Evolutionary conservation across 2,329 filamentous ascomycete species (phyloP), one percentile per base, ranked within the genome.

Genomic region (Nannizziopsis barbatae): DNA sequence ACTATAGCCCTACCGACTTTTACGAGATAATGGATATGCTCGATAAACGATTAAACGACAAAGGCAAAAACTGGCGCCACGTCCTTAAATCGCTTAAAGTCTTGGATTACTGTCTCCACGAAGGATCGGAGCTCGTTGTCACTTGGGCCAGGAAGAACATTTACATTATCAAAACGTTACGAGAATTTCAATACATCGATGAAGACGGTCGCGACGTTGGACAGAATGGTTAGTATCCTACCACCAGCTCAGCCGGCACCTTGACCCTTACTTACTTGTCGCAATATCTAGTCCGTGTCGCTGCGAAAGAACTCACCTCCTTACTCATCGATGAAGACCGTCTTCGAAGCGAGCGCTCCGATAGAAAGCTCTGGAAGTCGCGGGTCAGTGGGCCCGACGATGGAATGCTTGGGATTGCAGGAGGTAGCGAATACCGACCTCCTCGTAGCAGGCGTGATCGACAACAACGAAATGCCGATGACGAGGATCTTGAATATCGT

Each of bases 21-120:
- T 95, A 95, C 72, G 90, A 98, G 66, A 95, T 98, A 61, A 95
- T 98, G 83, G 92, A 98, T 67, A 98, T 98, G 87, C 75, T 98
- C 57, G 92, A 98, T 71, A 96, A 96, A 74, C 84, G 92, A 57
- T 73, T 98, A 62, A 98, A 98, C 61, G 92, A 98, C 69, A 96
- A 98, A 70, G 92, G 92, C 63, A 98, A 96, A 76, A 98, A 98
- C 66, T 98, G 92, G 92, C 83, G 92, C 60, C 92, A 98, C 65
- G 92, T 98, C 10, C 73, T 98, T 52, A 98, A 98, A 70, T 93
- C 92, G 37, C 75, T 98, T 57, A 98, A 98, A 67, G 92, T 98
- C 46, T 77, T 96, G 50, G 92, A 98, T 68, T 98, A 98, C 69
- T 95, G 89, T 69, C 75, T 98, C 50, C 92, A 98, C 65, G 92